Evolutionary conservation across 1,284 basidiomycete species (phyloP), one percentile per base, ranked within the genome.

Genomic region (Fomitopsis betulina): DNA sequence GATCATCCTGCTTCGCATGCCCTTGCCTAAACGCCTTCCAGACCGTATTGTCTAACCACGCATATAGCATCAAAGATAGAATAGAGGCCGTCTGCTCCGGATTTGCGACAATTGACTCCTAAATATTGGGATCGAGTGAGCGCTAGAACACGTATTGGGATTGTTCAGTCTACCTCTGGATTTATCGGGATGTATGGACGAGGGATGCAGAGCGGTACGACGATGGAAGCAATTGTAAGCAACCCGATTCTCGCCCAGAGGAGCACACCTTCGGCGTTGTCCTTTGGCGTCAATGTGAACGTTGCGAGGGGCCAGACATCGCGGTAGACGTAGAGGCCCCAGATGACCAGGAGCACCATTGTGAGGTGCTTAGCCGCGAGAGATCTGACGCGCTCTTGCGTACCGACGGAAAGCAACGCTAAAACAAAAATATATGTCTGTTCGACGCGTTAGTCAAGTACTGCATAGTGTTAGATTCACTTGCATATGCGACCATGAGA

Each of bases 11-110:
- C 3, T 65, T 54, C 5, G 74, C 63, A 55, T 70, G 70, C 0
- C 64, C 54, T 4, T 63, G 43, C 30, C 61, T 63, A 43, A 65
- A 67, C 1, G 68, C 72, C 13, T 63, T 58, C 55, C 64, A 65
- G 55, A 76, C 66, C 40, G 70, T 57, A 2, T 63, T 58, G 47
- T 73, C 71, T 23, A 89, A 70, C 74, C 83, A 91, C 27, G 76
- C 74, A 71, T 79, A 91, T 45, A 81, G 75, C 13, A 79, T 40
- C 60, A 85, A 73, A 2, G 81, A 86, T 13, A 86, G 63, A 47
- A 82, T 72, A 0, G 85, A 83, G 0, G 86, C 80, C 0, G 84
- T 87, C 66, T 90, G 88, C 65, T 91, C 87, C 2, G 84, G 82
- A 25, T 19, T 23, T 27, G 54, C n/a, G n/a, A n/a, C n/a, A n/a